A percentile compares a stretch with the other conserved stretches of the same genome.
Evolutionary conservation across 306 rosid genomes (phyloP).

Genomic region (Cicer chorassanicum): DNA sequence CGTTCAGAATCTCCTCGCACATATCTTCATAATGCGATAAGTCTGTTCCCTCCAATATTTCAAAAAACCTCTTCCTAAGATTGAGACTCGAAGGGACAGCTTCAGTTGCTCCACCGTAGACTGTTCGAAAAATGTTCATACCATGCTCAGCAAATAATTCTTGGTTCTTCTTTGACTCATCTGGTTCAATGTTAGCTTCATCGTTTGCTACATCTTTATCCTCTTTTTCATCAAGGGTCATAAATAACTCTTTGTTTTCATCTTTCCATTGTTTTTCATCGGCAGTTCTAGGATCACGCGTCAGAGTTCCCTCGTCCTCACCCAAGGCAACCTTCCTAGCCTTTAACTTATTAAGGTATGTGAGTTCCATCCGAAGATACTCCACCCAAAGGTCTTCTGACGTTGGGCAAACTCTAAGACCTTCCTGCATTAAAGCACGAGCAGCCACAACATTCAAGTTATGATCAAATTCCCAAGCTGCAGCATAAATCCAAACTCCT

Average conservation of each 20-base stretch:
- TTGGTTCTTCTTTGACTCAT: slow-evolving; percentile 49
- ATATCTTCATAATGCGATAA: slow-evolving; percentile 70
- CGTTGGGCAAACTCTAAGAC: slow-evolving; percentile 75
- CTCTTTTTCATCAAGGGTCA: slow-evolving; percentile 62
- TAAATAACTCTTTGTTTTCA: slow-evolving; percentile 74
- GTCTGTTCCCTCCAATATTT: slow-evolving; percentile 77
- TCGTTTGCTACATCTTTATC: slow-evolving; percentile 43
- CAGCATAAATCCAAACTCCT: slow-evolving; percentile 92
- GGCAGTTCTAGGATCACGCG: slow-evolving; percentile 49
- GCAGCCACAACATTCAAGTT: slow-evolving; percentile 80
- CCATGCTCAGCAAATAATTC: slow-evolving; percentile 68
- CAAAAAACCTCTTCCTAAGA: slow-evolving; percentile 76
- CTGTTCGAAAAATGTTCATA: slow-evolving; percentile 57
- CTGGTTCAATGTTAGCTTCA: slow-evolving; percentile 44
- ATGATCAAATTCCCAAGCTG: slow-evolving; percentile 97
- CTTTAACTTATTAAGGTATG: slow-evolving; percentile 79
- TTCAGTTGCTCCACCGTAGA: slow-evolving; percentile 70
- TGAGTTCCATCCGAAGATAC: slow-evolving; percentile 95
- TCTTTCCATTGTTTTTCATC: slow-evolving; percentile 82
- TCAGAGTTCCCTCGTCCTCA: slow-evolving; percentile 74
- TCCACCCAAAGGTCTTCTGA: slow-evolving; percentile 95
- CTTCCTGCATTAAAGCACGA: slow-evolving; percentile 87
- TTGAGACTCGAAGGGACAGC: slow-evolving; percentile 76
- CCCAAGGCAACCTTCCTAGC: slow-evolving; percentile 95
- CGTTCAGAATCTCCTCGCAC: slow-evolving; percentile 64